Conservation (phyloP, 768 basidiomycete species). For the Pleurotus djamor region DNA sequence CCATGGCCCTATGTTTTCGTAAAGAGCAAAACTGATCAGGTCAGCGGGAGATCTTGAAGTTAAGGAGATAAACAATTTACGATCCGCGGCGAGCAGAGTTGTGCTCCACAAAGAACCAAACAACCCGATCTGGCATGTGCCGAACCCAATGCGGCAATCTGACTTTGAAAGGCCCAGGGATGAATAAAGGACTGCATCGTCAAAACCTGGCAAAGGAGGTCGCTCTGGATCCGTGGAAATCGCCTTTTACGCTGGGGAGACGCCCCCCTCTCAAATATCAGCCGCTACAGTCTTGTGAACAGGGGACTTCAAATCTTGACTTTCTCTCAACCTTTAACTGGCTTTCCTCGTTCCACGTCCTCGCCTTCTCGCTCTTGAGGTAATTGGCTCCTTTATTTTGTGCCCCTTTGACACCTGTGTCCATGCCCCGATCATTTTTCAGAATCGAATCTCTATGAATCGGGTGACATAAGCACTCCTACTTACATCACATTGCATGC, state of each 20-base stretch:
- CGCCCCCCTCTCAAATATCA: background rate
- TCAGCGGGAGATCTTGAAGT: slow-evolving; percentile 5
- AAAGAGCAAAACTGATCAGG: background rate
- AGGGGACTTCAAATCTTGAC: background rate
- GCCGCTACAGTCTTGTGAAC: background rate
- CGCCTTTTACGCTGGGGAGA: background rate
- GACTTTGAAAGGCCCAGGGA: background rate
- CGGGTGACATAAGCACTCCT: slow-evolving; percentile 7
- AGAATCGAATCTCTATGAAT: slow-evolving; percentile 6
- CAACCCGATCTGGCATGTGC: slow-evolving; percentile 4
- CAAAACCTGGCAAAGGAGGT: background rate
- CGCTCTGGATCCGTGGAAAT: background rate
- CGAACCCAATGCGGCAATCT: slow-evolving; percentile 3
- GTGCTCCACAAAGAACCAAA: background rate
- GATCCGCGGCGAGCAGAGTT: slow-evolving; percentile 5
- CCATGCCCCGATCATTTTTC: slow-evolving; percentile 2
- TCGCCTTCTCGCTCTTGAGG: slow-evolving; percentile 3
- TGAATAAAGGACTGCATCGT: background rate
- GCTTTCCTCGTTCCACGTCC: background rate
- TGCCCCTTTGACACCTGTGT: background rate
- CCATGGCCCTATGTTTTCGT: background rate
- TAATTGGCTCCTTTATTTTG: slow-evolving; percentile 8
- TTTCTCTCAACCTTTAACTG: background rate
- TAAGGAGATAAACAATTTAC: slow-evolving; percentile 7
- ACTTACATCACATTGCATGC: slow-evolving; percentile 8